Evolutionary conservation across 306 rosid genomes (phyloP).

Genomic region (Gillenia trifoliata): DNA sequence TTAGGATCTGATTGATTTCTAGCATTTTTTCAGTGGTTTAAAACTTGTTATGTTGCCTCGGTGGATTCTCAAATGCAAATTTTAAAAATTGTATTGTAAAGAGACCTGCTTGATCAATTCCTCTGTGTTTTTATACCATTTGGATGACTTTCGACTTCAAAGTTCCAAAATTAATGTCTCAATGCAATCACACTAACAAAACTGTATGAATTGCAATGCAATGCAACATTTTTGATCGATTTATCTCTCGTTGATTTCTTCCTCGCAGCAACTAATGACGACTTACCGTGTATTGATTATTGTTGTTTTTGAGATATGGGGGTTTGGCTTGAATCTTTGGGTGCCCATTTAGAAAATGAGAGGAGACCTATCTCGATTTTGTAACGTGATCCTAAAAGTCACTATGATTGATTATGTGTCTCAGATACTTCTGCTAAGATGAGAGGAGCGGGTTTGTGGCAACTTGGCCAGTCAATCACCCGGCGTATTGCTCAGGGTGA

Average conservation of each 20-base stretch:
- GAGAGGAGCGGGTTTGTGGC: constrained; percentile 19
- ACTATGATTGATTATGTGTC: background rate
- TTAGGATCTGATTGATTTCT: background rate
- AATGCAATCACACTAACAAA: background rate
- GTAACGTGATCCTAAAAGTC: background rate
- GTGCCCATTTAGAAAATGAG: background rate
- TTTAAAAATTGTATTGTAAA: background rate
- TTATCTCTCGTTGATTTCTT: background rate
- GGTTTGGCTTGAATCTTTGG: background rate
- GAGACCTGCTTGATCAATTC: background rate
- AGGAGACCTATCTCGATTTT: background rate
- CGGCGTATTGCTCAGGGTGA: constrained; percentile 74
- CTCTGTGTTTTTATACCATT: background rate
- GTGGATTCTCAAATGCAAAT: background rate
- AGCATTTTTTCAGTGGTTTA: background rate
- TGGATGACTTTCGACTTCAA: background rate
- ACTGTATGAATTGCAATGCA: background rate
- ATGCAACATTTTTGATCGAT: background rate
- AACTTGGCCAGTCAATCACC: constrained; percentile 70
- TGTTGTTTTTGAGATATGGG: background rate
- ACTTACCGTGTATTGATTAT: background rate
- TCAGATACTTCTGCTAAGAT: constrained; percentile 4
- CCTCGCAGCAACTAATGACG: background rate
- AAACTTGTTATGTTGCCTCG: background rate
- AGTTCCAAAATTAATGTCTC: background rate